Evolutionary conservation across 331 rosid species (phyloP).

Genomic region (Quercus tomentella): DNA sequence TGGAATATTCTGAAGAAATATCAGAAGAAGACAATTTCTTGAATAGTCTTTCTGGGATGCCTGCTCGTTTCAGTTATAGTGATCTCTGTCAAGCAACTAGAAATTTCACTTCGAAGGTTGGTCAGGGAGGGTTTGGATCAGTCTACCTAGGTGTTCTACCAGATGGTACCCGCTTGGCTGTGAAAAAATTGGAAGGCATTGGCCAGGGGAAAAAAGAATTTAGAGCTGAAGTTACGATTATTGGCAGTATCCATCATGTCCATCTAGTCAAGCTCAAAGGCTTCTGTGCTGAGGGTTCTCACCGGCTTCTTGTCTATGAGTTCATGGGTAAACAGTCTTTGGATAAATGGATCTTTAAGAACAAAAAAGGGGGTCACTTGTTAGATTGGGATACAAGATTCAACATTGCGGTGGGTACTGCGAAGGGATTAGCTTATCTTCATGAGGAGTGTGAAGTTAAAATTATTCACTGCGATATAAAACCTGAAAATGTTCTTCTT

Average conservation of each 20-base stretch:
- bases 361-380: neutral
- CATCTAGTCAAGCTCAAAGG: conserved; percentile 32
- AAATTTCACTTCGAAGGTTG: conserved; percentile 31
- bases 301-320: conserved; percentile 32
- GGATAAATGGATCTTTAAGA: conserved; percentile 28
- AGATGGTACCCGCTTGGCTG: conserved; percentile 33
- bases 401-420: conserved; percentile 27
- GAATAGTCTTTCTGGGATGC: conserved; percentile 25
- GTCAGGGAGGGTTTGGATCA: conserved; percentile 43
- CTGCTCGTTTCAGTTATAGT: conserved; percentile 24
- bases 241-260: conserved; percentile 30
- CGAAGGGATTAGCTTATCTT: conserved; percentile 37
- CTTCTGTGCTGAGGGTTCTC: conserved; percentile 24
- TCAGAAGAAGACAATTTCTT: conserved; percentile 38
- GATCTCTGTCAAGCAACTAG: conserved; percentile 31
- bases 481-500: conserved; percentile 32
- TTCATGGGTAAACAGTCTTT: conserved; percentile 29
- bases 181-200: conserved; percentile 33
- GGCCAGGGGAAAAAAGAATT: conserved; percentile 35
- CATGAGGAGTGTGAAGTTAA: conserved; percentile 35
- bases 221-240: conserved; percentile 21
- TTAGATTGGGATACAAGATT: conserved; percentile 26
- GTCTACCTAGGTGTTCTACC: conserved; percentile 35
- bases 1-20: conserved; percentile 9
- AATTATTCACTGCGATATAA: conserved; percentile 31